Base-by-base conservation (phyloP, 805 yeast species). In the Starmerella geochares region DNA sequence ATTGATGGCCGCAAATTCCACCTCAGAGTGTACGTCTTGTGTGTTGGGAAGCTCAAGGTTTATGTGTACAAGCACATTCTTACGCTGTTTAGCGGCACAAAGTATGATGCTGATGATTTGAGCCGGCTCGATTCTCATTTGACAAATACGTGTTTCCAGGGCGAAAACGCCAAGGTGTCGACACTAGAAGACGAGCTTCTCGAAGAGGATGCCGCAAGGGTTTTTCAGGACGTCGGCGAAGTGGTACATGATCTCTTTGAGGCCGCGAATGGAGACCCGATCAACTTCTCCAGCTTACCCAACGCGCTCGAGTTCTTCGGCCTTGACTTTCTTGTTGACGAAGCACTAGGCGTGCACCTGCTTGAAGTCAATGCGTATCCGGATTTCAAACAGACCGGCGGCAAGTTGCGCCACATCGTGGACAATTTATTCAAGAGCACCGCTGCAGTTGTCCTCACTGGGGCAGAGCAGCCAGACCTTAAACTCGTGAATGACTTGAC, bases 321-420 rank as follows among this genome's bases (percentile, higher is more conserved):
- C 0, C 71, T 92, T 14, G 98, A 92, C 64, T 88, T 87, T 64
- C 65, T 92, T 48, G 83, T 92, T 16, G 80, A 79, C 58, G 69
- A 76, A 27, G 49, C 53, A 28, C 62, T 65, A 20, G 63, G 72
- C 13, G 90, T 83, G 2, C 72, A 71, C 40, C 62, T 92, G 24
- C 67, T 90, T 37, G 97, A 92, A 65, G 85, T 87, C 40, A 92
- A 92, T 61, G 81, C 97, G 14, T 92, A 82, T 62, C 98, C 98
- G 1, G 98, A 92, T 63, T 92, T 92, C 68, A 87, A 86, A 61
- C 98, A 92, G 67, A 92, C 97, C 0, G 98, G 98, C 16, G 76
- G 69, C 14, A 82, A 75, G 7, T 70, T 90, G 58, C 83, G 82
- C 60, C 69, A 58, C 2, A 60, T 86, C 20, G 83, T 92, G 27